phyloP scores from a whole-genome alignment of 768 basidiomycete species.

The Mycena vulgaris region DNA sequence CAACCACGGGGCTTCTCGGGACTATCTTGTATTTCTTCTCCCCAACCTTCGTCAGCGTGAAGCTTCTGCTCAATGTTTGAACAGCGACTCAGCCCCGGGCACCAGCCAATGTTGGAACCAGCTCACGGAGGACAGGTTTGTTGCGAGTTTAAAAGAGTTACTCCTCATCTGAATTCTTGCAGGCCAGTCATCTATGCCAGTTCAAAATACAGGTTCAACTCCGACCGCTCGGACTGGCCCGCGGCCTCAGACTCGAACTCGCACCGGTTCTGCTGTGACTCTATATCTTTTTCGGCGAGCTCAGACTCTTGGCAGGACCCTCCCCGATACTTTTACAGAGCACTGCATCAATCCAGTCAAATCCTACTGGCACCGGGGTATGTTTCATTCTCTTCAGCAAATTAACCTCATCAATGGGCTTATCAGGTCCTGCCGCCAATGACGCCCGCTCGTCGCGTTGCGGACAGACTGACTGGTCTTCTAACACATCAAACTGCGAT shows the following conservation, averaged over 20 bases:
- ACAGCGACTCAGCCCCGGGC: constrained; percentile 3
- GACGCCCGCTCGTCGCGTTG: constrained; percentile 10
- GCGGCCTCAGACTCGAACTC: not conserved
- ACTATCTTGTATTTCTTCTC: constrained; percentile 1
- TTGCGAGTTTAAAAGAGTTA: not conserved
- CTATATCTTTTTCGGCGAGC: not conserved
- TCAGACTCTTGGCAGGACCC: constrained; percentile 4
- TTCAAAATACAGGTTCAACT: not conserved
- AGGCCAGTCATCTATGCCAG: not conserved
- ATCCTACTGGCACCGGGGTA: not conserved
- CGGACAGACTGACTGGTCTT: constrained; percentile 5
- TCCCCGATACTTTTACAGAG: constrained; percentile 2
- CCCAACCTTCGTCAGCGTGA: not conserved
- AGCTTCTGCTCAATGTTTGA: not conserved
- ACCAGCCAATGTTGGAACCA: not conserved
- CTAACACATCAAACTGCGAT: constrained; percentile 9
- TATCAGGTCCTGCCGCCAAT: constrained; percentile 11
- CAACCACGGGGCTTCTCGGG: constrained; percentile 2
- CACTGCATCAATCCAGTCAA: not conserved
- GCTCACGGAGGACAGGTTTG: not conserved
- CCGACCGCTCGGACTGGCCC: not conserved
- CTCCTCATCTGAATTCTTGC: not conserved
- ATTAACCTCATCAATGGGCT: constrained; percentile 12
- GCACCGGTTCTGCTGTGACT: not conserved
- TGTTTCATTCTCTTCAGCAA: constrained; percentile 3